These are phyloP conservation scores for Cavenderia fasciculata DNA, from an alignment of 78 protist genomes.

Conservation along the genomic window DNA sequence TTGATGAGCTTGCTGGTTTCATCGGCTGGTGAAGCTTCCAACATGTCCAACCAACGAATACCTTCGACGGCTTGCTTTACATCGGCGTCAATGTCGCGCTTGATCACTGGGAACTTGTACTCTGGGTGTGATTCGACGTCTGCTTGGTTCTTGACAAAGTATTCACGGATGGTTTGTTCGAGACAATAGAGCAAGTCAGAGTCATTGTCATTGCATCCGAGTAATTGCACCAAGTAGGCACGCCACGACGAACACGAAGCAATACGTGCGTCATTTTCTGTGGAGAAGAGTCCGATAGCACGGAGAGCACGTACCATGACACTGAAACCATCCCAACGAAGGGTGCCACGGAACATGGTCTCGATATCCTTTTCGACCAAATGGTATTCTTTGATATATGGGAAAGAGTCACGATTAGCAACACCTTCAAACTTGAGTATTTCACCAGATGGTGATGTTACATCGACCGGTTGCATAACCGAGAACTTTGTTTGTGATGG, in stretches of 20 bases:
- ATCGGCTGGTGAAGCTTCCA: background rate
- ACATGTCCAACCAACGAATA: constrained; percentile 69
- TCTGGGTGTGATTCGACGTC: background rate
- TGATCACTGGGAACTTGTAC: constrained; percentile 54
- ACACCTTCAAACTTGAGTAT: constrained; percentile 72
- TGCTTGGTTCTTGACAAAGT: constrained; percentile 14
- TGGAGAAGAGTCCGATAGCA: constrained; percentile 37
- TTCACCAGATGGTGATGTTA: constrained; percentile 17
- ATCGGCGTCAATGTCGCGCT: constrained; percentile 37
- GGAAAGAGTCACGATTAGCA: constrained; percentile 74
- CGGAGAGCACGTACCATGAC: constrained; percentile 50
- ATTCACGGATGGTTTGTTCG: constrained; percentile 27
- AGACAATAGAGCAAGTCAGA: constrained; percentile 29
- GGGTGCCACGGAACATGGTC: constrained; percentile 82
- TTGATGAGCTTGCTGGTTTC: constrained; percentile 47
- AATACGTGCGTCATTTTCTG: constrained; percentile 6
- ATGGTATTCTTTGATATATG: constrained; percentile 54
- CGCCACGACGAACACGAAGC: constrained; percentile 22
- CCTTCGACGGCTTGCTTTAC: constrained; percentile 28
- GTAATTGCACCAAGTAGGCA: constrained; percentile 7
- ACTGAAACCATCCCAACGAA: constrained; percentile 77
- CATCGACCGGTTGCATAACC: constrained; percentile 35
- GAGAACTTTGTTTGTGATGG: constrained; percentile 52
- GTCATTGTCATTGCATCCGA: constrained; percentile 61
- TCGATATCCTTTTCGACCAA: constrained; percentile 13